A percentile compares a stretch with the other conserved stretches of the same genome.
phyloP scores from a whole-genome alignment of 305 asterid species.

The Solanum hybrid region DNA sequence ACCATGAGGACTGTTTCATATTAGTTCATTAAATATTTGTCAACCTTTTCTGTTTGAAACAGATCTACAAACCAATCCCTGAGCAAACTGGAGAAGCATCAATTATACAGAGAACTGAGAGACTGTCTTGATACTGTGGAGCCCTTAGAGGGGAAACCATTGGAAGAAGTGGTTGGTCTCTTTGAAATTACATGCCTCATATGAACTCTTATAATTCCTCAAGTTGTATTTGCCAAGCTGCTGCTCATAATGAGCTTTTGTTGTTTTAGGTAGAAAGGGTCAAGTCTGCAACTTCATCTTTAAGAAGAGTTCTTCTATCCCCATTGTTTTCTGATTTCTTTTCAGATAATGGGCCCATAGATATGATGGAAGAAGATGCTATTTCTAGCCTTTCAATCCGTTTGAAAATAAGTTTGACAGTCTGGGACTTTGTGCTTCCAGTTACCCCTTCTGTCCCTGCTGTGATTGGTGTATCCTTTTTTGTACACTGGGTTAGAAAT shows the following conservation, averaged over 20 bases:
- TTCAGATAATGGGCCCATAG: slow-evolving; percentile 62
- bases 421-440: slow-evolving; percentile 95
- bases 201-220: background rate
- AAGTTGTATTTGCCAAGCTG: background rate
- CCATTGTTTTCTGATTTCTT: slow-evolving; percentile 67
- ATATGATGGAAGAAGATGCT: slow-evolving; percentile 97
- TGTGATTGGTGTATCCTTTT: slow-evolving; percentile 97
- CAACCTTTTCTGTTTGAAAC: slow-evolving; percentile 27
- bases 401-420: slow-evolving; percentile 72
- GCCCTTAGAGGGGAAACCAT: slow-evolving; percentile 66
- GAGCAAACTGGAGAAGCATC: slow-evolving; percentile 59
- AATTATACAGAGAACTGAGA: slow-evolving; percentile 57
- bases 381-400: slow-evolving; percentile 62
- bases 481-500: background rate
- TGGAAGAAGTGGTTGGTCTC: slow-evolving; percentile 67
- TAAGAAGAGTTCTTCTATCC: slow-evolving; percentile 72
- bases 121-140: slow-evolving; percentile 74
- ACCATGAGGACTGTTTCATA: background rate
- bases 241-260: slow-evolving; percentile 16
- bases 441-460: slow-evolving; percentile 93
- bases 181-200: slow-evolving; percentile 9
- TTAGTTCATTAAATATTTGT: background rate
- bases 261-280: slow-evolving; percentile 61
- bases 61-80: slow-evolving; percentile 51
- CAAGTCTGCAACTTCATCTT: slow-evolving; percentile 61